A percentile compares a stretch with the other conserved stretches of the same genome.
phyloP scores from a whole-genome alignment of 345 rosid genomes.

The Raphanus raphanistrum region DNA sequence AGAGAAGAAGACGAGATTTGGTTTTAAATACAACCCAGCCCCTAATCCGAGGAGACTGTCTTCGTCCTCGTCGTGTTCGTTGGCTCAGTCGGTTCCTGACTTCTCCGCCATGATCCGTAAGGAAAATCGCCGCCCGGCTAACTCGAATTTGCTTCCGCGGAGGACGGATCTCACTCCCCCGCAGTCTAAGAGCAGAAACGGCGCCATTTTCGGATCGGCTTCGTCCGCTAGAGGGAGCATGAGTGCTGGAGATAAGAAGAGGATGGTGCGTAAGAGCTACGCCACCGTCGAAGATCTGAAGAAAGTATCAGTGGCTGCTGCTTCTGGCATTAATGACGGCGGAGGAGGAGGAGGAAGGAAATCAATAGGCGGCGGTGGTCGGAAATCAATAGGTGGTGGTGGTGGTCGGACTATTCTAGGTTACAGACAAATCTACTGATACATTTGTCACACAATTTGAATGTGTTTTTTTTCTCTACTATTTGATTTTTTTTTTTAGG shows the following conservation, averaged over 20 bases:
- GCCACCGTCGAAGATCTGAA: slow-evolving; percentile 64
- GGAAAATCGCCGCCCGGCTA: slow-evolving; percentile 67
- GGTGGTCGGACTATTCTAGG: slow-evolving; percentile 47
- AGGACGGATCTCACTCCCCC: slow-evolving; percentile 56
- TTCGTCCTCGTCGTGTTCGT: slow-evolving; percentile 35
- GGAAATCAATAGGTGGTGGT: slow-evolving; percentile 26
- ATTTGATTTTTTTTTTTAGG: neutral
- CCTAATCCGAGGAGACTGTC: slow-evolving; percentile 32
- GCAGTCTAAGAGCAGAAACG: slow-evolving; percentile 38
- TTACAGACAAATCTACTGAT: slow-evolving; percentile 44
- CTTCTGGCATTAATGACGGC: slow-evolving; percentile 56
- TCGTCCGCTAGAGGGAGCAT: slow-evolving; percentile 51
- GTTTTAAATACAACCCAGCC: slow-evolving; percentile 6
- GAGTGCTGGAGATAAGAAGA: slow-evolving; percentile 59
- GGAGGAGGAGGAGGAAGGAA: slow-evolving; percentile 8
- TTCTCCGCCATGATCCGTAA: slow-evolving; percentile 67
- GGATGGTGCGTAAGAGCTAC: slow-evolving; percentile 60
- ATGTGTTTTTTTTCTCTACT: neutral
- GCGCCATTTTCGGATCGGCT: slow-evolving; percentile 38
- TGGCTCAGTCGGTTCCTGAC: slow-evolving; percentile 84
- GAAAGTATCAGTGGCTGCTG: slow-evolving; percentile 54
- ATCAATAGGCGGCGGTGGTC: slow-evolving; percentile 7
- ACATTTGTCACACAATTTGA: neutral
- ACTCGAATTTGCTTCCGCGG: slow-evolving; percentile 22
- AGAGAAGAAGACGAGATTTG: slow-evolving; percentile 57